Base-by-base conservation (phyloP, 192 early-diverging fungal genomes). In the Gaertneriomyces semiglobifer region DNA sequence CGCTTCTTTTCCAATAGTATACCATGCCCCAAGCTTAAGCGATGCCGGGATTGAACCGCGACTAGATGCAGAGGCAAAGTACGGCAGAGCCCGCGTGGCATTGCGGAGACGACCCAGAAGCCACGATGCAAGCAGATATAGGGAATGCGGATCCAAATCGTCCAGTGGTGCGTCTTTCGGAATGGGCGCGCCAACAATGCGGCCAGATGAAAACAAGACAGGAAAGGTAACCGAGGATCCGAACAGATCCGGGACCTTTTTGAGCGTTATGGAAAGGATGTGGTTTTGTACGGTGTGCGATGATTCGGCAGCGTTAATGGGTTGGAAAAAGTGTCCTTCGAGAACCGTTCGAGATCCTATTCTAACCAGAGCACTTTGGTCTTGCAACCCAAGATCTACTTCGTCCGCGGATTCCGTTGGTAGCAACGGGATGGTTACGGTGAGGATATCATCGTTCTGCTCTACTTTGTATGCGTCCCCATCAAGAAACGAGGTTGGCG, bases 1-100 rank as follows among this genome's bases (percentile, higher is more conserved):
- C 18, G 60, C 78, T 51, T 74, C 78, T 5, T 48, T 40, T 9
- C 78, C 78, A 48, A 80, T 57, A 20, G 77, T 72, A 67, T 72
- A 78, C 78, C 78, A 80, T 6, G 78, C 78, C 8, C 72, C 78
- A 2, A 80, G 57, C 47, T 80, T 80, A 19, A 80, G 66, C 62
- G 70, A 72, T 33, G 78, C 78, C 43, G 60, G 41, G 53, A 80
- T 66, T 11, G 66, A 76, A 4, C 73, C 76, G 9, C 53, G 38
- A n/a, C 71, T 58, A 5, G 75, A 75, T 5, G 78, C 77, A 9
- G 50, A 20, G 16, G 55, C 47, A 51, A 74, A 72, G 38, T 58
- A 51, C 18, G 69, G 64, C 38, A 76, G 44, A 18, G 74, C 70
- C 4, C 69, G 63, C 39, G 33, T 44, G 16, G 62, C 47, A 16